Percentiles rank a stretch among this genome's conserved stretches.
Evolutionary conservation across 805 yeast species (phyloP).

Genomic region (Cyberlindnera maclurae): DNA sequence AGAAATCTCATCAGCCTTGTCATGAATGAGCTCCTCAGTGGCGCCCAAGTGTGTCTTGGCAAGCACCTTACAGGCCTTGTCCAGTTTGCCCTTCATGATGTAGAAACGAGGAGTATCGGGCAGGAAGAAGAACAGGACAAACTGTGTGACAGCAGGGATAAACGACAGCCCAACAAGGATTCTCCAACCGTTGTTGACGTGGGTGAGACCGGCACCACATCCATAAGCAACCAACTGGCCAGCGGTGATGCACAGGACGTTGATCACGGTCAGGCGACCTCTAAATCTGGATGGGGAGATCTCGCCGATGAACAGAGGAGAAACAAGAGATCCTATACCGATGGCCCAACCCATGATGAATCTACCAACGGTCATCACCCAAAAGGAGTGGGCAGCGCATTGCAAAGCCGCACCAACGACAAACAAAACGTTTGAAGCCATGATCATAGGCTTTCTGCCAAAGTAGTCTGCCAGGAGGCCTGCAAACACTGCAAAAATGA

Average conservation of each 20-base stretch:
- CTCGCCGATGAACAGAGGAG: constrained; percentile 91
- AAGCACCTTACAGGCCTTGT: constrained; percentile 62
- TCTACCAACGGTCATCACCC: constrained; percentile 92
- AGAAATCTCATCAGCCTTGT: constrained; percentile 61
- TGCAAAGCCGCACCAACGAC: constrained; percentile 82
- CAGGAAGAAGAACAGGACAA: constrained; percentile 68
- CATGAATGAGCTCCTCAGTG: constrained; percentile 53
- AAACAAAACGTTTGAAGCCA: constrained; percentile 77
- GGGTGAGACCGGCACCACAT: constrained; percentile 78
- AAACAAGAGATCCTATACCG: constrained; percentile 86
- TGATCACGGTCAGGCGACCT: constrained; percentile 84
- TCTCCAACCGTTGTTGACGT: constrained; percentile 85
- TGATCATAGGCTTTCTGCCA: constrained; percentile 80
- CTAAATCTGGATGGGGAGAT: constrained; percentile 88
- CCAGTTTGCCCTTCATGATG: constrained; percentile 60
- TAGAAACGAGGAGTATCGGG: constrained; percentile 96
- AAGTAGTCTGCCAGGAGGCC: constrained; percentile 76
- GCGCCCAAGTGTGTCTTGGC: constrained; percentile 56
- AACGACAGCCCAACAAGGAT: constrained; percentile 84
- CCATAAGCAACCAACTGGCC: constrained; percentile 95
- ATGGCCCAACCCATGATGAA: constrained; percentile 95
- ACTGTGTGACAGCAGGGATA: constrained; percentile 78
- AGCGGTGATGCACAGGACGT: constrained; percentile 86
- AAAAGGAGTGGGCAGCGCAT: constrained; percentile 69
- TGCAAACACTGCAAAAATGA: constrained; percentile 69